Evolutionary conservation across 345 rosid genomes (phyloP).

Genomic region (Camelina neglecta): DNA sequence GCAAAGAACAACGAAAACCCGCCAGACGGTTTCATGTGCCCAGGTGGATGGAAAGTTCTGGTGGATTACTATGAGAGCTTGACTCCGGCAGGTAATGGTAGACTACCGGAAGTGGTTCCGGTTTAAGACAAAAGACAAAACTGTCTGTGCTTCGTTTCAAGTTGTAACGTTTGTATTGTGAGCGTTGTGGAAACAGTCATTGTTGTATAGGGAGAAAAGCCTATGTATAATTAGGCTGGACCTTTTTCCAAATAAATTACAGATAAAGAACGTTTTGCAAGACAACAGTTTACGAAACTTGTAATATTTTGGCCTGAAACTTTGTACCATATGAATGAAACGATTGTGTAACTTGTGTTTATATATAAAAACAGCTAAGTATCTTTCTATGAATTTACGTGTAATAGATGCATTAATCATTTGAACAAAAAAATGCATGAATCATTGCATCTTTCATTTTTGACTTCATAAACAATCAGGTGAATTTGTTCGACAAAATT

Average conservation of each 20-base stretch:
- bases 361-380: neutral
- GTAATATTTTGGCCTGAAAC: constrained; percentile 29
- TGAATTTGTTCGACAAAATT: too few species aligned
- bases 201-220: constrained; percentile 37
- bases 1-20: constrained; percentile 95
- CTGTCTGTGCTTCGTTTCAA: constrained; percentile 25
- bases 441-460: too few species aligned
- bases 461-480: too few species aligned
- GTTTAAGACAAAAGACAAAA: constrained; percentile 48
- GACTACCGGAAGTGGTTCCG: constrained; percentile 62
- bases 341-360: constrained; percentile 21
- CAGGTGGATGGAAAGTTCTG: constrained; percentile 93
- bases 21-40: constrained; percentile 97
- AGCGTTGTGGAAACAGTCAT: constrained; percentile 33
- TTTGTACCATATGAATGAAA: constrained; percentile 35
- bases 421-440: too few species aligned
- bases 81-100: constrained; percentile 54
- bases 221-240: constrained; percentile 32
- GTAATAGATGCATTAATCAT: too few species aligned
- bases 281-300: neutral
- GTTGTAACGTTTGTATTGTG: constrained; percentile 25
- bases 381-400: too few species aligned
- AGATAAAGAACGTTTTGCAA: neutral
- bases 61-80: constrained; percentile 87
- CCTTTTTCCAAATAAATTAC: constrained; percentile 34